phyloP scores from a whole-genome alignment of 1,284 basidiomycete species.

The Neotropicomus parvogracilis region DNA sequence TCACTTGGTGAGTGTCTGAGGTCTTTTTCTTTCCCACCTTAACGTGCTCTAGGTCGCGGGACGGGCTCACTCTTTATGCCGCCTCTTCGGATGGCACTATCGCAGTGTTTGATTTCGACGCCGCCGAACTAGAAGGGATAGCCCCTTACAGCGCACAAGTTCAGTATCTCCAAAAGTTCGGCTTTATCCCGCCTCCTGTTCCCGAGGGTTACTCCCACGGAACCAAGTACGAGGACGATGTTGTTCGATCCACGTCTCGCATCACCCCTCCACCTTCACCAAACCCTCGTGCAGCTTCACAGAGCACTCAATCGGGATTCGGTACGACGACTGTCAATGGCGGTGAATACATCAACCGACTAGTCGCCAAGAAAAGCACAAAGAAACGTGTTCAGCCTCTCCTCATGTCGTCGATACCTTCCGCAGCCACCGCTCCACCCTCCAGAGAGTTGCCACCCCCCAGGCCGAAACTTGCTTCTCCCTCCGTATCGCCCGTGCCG shows the following conservation, averaged over 20 bases:
- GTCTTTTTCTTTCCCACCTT: constrained; percentile 3
- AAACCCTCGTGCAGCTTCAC: constrained; percentile 30
- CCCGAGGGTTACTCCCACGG: constrained; percentile 66
- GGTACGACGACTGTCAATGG: constrained; percentile 36
- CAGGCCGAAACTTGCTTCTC: constrained; percentile 21
- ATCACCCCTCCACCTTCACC: constrained; percentile 52
- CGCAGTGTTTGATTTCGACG: constrained; percentile 80
- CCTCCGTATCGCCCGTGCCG: constrained; percentile 26
- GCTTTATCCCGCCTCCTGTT: constrained; percentile 60
- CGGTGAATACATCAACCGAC: constrained; percentile 62
- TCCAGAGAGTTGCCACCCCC: constrained; percentile 15
- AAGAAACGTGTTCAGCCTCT: constrained; percentile 66
- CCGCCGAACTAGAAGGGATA: constrained; percentile 80
- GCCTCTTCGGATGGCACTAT: constrained; percentile 96
- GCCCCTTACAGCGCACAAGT: constrained; percentile 72
- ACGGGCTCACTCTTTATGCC: constrained; percentile 89
- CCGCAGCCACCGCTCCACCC: constrained; percentile 32
- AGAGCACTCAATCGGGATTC: constrained; percentile 38
- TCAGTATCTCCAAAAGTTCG: constrained; percentile 77
- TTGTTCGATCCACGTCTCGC: constrained; percentile 27
- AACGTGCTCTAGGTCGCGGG: constrained; percentile 67
- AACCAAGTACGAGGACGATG: constrained; percentile 29
- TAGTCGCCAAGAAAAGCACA: constrained; percentile 69
- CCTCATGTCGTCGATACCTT: constrained; percentile 38
- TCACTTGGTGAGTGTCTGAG: constrained; percentile 72